phyloP scores from a whole-genome alignment of 345 rosid species.

The Clausena lansium region DNA sequence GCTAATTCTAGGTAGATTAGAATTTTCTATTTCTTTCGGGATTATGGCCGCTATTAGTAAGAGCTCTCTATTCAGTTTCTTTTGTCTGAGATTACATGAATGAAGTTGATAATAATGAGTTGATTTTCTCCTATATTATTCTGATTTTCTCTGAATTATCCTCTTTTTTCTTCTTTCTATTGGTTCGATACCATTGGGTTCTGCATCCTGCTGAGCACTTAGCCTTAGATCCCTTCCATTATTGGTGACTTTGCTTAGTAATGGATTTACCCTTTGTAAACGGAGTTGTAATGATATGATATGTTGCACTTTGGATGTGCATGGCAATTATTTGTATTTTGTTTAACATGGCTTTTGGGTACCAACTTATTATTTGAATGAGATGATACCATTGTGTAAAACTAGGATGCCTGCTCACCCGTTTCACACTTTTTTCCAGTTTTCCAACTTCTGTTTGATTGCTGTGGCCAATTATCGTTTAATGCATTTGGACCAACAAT shows the following conservation, averaged over 20 bases:
- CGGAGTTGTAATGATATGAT: not conserved
- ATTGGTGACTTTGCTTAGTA: not conserved
- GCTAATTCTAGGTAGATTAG: not conserved
- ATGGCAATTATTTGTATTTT: not conserved
- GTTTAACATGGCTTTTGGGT: not conserved
- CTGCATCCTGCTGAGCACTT: not conserved
- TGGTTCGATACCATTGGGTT: not conserved
- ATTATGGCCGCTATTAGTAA: not conserved
- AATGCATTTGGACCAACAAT: conserved; percentile 1
- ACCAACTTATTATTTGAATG: not conserved
- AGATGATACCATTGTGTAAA: not conserved
- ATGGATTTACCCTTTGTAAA: not conserved
- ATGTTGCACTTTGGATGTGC: not conserved
- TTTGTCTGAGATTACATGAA: not conserved
- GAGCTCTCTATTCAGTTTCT: not conserved
- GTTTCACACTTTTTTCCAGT: no score
- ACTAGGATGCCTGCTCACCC: not conserved
- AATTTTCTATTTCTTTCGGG: not conserved
- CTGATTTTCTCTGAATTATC: not conserved
- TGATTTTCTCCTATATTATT: not conserved
- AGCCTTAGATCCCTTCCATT: not conserved
- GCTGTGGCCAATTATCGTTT: not conserved
- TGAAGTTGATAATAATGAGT: not conserved
- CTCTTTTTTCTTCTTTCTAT: not conserved
- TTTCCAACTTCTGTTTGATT: not conserved